Base-by-base conservation (phyloP, 2,329 filamentous ascomycete species). In the Pseudogymnoascus sp. region DNA sequence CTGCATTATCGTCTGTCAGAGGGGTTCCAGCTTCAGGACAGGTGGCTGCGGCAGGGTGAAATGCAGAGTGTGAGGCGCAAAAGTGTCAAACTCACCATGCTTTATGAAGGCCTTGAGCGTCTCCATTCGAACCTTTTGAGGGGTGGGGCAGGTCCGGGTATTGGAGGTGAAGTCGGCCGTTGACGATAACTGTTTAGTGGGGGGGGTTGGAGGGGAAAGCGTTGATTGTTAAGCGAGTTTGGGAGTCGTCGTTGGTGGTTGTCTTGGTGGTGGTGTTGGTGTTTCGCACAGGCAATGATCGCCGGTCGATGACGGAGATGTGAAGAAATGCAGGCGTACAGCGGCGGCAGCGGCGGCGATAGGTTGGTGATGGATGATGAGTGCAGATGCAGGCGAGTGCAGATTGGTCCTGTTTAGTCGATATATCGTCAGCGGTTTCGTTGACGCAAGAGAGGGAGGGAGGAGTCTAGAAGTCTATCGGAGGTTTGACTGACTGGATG, bases 1-100 rank as follows among this genome's bases (percentile, higher is more conserved):
- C 85, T 87, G 16, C 19, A 33, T 53, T 31, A 12, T 53, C 26
- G 26, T 31, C 19, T 31, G 46, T 53, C 46, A 50, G 43, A 50
- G 14, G 14, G 6, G 6, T 28, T 50, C 11, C 12, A 19, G 19
- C 41, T 43, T 4, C 19, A 12, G 38, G 38, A 19, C 14, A 19
- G 38, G 16, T 31, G 6, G 28, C 8, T 53, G 46, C 50, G 26
- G 50, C 10, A 26, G 26, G 4, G 12, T 11, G 50, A 7, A 35
- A 33, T 22, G 24, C 26, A 11, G 16, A 3, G 53, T 33, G 16
- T 2, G 24, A 40, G 10, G 26, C 46, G 46, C n/a, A 19, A 19
- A 31, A 31, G 26, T 31, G 26, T 33, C 26, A 31, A 60, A 60
- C 56, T 37, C 16, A 60, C 56, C 56, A 60, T 60, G 56, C 37